Percentiles rank a stretch among this genome's conserved stretches.
phyloP scores from a whole-genome alignment of 176 grass and related monocot genomes.

The Oryza coarctata region DNA sequence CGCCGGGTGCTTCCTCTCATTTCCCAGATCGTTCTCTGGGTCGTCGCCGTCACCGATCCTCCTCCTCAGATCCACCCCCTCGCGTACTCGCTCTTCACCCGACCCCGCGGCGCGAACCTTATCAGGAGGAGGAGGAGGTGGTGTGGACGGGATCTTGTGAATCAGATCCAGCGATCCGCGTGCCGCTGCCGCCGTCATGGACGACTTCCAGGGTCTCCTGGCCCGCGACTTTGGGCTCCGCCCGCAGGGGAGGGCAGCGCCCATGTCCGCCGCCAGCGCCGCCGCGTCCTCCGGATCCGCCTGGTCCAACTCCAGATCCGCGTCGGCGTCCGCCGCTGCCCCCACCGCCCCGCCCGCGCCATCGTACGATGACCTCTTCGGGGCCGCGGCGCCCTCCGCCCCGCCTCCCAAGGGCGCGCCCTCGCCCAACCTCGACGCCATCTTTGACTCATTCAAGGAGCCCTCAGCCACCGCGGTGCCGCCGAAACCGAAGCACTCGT shows the following conservation, averaged over 20 bases:
- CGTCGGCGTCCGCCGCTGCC: slow-evolving; percentile 23
- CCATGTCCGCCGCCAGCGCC: slow-evolving; percentile 60
- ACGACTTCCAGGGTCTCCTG: slow-evolving; percentile 62
- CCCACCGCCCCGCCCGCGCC: slow-evolving; percentile 33
- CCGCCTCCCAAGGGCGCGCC: slow-evolving; percentile 29
- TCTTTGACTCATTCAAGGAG: slow-evolving; percentile 52
- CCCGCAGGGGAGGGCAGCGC: slow-evolving; percentile 57
- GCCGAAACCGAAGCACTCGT: slow-evolving; percentile 43
- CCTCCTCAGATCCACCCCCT: slow-evolving; percentile 15
- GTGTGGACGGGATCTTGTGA: neutral
- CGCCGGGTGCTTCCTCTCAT: neutral
- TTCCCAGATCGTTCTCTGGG: neutral
- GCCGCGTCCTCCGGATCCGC: slow-evolving; percentile 29
- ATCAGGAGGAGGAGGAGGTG: neutral
- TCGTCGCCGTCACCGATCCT: neutral
- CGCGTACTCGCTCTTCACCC: neutral
- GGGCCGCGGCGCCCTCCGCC: slow-evolving; percentile 29
- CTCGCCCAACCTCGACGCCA: slow-evolving; percentile 42
- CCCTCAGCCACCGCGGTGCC: slow-evolving; percentile 4
- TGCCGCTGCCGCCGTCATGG: slow-evolving; percentile 24
- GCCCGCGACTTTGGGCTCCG: slow-evolving; percentile 66
- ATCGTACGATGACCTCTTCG: slow-evolving; percentile 65
- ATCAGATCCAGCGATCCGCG: slow-evolving; percentile 37
- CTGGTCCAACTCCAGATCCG: slow-evolving; percentile 54
- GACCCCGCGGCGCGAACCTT: neutral